phyloP scores from a whole-genome alignment of 805 yeast genomes.

The Scheffersomyces spartinae region DNA sequence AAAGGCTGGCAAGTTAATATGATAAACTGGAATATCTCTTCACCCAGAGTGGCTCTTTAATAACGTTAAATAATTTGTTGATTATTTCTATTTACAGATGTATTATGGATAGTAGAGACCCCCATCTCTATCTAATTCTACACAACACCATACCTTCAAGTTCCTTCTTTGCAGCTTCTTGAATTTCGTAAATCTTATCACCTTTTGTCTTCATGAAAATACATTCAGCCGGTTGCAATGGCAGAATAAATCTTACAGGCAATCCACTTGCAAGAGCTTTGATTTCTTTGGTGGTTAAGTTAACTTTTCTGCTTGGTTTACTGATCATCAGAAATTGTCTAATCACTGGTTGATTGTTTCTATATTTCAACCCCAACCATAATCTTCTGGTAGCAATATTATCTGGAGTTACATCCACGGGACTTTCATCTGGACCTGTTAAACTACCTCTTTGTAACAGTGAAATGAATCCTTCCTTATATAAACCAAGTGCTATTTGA shows the following conservation, averaged over 20 bases:
- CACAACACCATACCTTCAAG: constrained; percentile 72
- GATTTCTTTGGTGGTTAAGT: constrained; percentile 52
- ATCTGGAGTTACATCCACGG: constrained; percentile 74
- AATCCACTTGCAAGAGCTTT: constrained; percentile 66
- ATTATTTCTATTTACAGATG: constrained; percentile 2
- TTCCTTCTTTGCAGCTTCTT: constrained; percentile 73
- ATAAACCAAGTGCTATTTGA: constrained; percentile 71
- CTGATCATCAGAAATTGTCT: constrained; percentile 62
- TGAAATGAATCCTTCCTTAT: constrained; percentile 83
- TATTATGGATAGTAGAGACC: constrained; percentile 1
- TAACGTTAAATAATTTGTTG: constrained; percentile 6
- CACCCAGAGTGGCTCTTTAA: constrained; percentile 1
- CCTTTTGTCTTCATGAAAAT: constrained; percentile 48
- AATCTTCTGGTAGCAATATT: constrained; percentile 76
- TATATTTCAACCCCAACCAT: constrained; percentile 88
- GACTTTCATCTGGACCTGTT: constrained; percentile 69
- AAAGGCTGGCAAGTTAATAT: constrained; percentile 80
- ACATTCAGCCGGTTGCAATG: constrained; percentile 83
- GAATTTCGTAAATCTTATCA: constrained; percentile 55
- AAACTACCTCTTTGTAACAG: constrained; percentile 78
- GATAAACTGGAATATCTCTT: constrained; percentile 49
- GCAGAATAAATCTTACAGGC: constrained; percentile 62
- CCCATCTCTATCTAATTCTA: constrained; percentile 40
- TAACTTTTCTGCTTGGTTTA: constrained; percentile 73
- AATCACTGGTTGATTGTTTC: constrained; percentile 69